These are phyloP conservation scores for Populus davidiana DNA, from an alignment of 345 rosid genomes.

Conservation along the genomic window DNA sequence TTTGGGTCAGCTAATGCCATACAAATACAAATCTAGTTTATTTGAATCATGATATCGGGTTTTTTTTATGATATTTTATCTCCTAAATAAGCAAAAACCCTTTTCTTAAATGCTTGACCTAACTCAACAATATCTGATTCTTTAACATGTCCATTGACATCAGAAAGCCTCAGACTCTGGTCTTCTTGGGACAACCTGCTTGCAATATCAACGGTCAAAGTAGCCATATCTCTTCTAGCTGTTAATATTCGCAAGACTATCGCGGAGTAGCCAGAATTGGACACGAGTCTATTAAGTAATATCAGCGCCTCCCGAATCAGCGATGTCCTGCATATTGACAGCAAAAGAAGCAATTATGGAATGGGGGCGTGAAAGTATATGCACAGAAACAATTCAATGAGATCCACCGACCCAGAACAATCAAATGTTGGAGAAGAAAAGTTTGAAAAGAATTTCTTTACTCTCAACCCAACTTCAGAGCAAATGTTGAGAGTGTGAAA, in stretches of 20 bases:
- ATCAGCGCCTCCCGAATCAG: constrained; percentile 76
- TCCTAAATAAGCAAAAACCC: constrained; percentile 66
- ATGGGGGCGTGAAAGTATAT: background rate
- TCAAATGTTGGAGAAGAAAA: too few species aligned
- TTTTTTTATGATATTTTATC: constrained; percentile 23
- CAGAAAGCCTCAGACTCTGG: constrained; percentile 20
- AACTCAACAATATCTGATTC: constrained; percentile 63
- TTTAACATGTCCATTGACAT: constrained; percentile 41
- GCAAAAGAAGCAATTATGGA: background rate
- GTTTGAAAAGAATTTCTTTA: too few species aligned
- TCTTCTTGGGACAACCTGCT: constrained; percentile 58
- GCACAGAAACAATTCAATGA: background rate
- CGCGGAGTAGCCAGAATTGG: constrained; percentile 54
- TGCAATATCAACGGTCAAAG: constrained; percentile 67
- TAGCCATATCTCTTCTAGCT: constrained; percentile 70
- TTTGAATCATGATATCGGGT: background rate
- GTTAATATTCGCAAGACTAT: constrained; percentile 53
- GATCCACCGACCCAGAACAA: background rate
- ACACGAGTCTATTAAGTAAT: constrained; percentile 73
- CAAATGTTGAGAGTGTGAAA: too few species aligned
- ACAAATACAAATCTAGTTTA: background rate
- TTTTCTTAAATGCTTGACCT: constrained; percentile 58
- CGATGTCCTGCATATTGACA: constrained; percentile 41
- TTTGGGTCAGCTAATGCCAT: background rate
- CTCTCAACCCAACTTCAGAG: too few species aligned